Base-by-base conservation (phyloP, 306 rosid species). In the Castanea mollissima region DNA sequence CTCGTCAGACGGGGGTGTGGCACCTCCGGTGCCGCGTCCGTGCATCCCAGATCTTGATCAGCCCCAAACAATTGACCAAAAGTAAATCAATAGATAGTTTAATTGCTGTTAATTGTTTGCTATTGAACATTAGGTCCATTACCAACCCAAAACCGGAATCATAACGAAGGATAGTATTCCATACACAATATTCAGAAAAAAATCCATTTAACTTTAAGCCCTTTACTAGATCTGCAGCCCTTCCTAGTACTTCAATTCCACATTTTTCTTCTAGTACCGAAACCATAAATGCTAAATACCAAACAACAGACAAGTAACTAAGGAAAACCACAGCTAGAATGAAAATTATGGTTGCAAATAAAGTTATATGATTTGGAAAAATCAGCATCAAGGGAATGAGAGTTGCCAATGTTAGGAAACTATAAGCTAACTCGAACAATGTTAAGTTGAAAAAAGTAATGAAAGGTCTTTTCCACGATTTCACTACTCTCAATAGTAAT, bases 231-330 rank as follows among this genome's bases (percentile, higher is more conserved):
- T 75, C 70, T 23, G 38, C 71, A 1, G 86, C 83, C 55, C 65
- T 81, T 70, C 81, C 85, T 69, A 81, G 21, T 12, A 85, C 75
- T n/a, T 78, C 88, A 23, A 70, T 11, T 20, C 83, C 83, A 35
- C 83, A 14, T 55, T 62, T 78, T 20, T 75, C 88, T 65, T 85
- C 83, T 1, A 78, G 60, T 10, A 78, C 75, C 0, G 83, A 56
- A 71, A 81, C 64, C 14, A 74, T 81, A 25, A 85, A 10, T 7
- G 81, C 82, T n/a, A 85, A n/a, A 20, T 15, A 56, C 85, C 83
- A 85, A 16, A 55, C 76, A 58, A 85, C 68, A 23, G 76, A 25
- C 4, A 81, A 29, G 57, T 81, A 78, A 20, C 20, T 6, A 57
- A 31, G 23, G 58, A 78, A 71, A 63, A 64, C 8, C 23, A 23